These are phyloP conservation scores for Yamadazyma pseudoaaseri DNA, from an alignment of 1,139 yeast species.

Conservation along the genomic window DNA sequence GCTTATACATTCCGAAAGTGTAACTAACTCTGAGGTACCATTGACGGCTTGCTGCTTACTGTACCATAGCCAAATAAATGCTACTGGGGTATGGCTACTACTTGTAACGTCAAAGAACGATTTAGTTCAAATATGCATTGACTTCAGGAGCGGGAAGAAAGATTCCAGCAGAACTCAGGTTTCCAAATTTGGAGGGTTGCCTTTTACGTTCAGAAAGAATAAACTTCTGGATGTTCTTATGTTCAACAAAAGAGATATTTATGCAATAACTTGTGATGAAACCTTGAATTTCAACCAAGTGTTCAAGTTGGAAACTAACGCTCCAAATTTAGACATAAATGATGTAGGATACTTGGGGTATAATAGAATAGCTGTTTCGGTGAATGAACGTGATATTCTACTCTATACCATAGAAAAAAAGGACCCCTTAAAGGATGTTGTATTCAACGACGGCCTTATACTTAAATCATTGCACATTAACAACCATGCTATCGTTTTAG, in stretches of 20 bases:
- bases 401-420: conserved; percentile 11
- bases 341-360: conserved; percentile 13
- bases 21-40: conserved; percentile 6
- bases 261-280: conserved; percentile 7
- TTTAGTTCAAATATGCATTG: conserved; percentile 12
- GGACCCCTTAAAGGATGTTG: conserved; percentile 9
- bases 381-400: conserved; percentile 8
- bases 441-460: conserved; percentile 17
- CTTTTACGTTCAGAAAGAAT: conserved; percentile 15
- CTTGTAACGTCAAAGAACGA: conserved; percentile 16
- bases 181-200: conserved; percentile 13
- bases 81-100: conserved; percentile 15
- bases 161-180: conserved; percentile 3
- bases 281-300: conserved; percentile 9
- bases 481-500: conserved; percentile 17
- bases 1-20: conserved; percentile 6
- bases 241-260: conserved; percentile 13
- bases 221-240: conserved; percentile 8
- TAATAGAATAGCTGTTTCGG: conserved; percentile 8
- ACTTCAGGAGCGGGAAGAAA: conserved; percentile 8
- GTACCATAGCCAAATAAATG: conserved; percentile 2
- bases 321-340: conserved; percentile 7
- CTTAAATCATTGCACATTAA: conserved; percentile 16
- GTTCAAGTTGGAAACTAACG: conserved; percentile 4
- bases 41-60: conserved; percentile 10